phyloP scores from a whole-genome alignment of 192 early-diverging fungal genomes.

The Coemansia sp. region DNA sequence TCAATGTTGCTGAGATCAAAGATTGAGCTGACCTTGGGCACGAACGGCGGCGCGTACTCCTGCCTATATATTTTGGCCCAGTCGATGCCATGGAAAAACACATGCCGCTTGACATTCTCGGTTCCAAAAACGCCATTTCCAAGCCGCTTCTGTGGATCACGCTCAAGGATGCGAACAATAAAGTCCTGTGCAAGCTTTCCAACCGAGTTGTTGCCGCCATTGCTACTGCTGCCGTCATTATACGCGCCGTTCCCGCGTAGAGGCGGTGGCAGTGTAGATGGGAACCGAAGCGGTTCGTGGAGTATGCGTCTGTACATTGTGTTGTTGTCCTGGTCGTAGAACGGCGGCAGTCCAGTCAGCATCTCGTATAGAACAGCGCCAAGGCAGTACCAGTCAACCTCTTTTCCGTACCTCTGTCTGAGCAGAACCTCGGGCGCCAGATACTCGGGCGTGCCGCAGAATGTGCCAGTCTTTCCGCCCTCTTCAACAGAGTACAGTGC shows the following conservation, averaged over 20 bases:
- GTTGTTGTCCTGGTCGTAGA: conserved; percentile 55
- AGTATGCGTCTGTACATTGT: conserved; percentile 52
- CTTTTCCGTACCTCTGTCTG: conserved; percentile 64
- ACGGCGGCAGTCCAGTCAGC: conserved; percentile 67
- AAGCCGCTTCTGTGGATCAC: conserved; percentile 59
- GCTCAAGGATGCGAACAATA: conserved; percentile 52
- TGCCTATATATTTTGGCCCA: conserved; percentile 61
- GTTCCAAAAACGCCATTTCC: conserved; percentile 59
- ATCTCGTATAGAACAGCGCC: conserved; percentile 74
- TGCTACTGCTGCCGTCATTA: conserved; percentile 22
- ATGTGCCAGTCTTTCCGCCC: conserved; percentile 67
- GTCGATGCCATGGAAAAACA: conserved; percentile 62
- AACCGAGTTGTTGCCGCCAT: conserved; percentile 11
- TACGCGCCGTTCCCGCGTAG: conserved; percentile 32
- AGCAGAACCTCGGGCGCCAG: conserved; percentile 72
- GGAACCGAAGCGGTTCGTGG: conserved; percentile 44
- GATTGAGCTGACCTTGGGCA: conserved; percentile 57
- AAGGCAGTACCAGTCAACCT: conserved; percentile 77
- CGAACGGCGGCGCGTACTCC: conserved; percentile 62
- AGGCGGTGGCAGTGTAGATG: conserved; percentile 35
- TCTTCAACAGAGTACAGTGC: conserved; percentile 54
- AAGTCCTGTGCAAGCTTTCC: conserved; percentile 31
- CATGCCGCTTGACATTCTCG: conserved; percentile 58
- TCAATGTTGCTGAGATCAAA: conserved; percentile 46
- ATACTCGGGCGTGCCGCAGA: conserved; percentile 78